phyloP scores from a whole-genome alignment of 441 rosid genomes.

The Rhodomyrtus psidioides region DNA sequence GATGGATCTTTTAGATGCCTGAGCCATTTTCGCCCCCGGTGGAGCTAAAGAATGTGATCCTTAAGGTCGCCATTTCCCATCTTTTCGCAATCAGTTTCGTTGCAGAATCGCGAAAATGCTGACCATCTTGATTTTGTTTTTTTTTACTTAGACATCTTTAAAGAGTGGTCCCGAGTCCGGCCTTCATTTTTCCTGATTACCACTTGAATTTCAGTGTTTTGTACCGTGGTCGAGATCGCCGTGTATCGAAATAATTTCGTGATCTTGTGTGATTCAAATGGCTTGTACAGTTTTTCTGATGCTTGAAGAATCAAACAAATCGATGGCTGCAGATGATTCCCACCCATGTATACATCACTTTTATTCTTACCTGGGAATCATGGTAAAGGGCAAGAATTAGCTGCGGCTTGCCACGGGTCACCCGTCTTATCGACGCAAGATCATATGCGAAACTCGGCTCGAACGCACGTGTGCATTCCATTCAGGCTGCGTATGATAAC shows the following conservation, averaged over 20 bases:
- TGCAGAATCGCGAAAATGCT: not conserved
- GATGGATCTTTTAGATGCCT: constrained; percentile 28
- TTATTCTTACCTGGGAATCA: not conserved
- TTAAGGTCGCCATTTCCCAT: not conserved
- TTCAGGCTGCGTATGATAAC: too few relatives aligned
- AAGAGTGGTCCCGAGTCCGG: not conserved
- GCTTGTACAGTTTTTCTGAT: not conserved
- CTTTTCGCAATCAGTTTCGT: not conserved
- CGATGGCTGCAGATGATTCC: not conserved
- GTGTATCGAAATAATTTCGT: not conserved
- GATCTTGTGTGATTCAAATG: not conserved
- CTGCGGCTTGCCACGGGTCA: rapidly evolving
- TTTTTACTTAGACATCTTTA: not conserved
- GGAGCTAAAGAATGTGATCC: not conserved
- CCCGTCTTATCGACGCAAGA: rapidly evolving
- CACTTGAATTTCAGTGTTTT: not conserved
- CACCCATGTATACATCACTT: not conserved
- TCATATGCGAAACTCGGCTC: not conserved
- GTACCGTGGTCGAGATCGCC: rapidly evolving
- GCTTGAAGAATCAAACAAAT: not conserved
- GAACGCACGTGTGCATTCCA: not conserved
- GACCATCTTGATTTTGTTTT: not conserved
- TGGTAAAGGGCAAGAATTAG: not conserved
- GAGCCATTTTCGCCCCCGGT: not conserved
- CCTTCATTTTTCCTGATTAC: not conserved